These are phyloP conservation scores for Hanseniaspora pseudoguilliermondii DNA, from an alignment of 805 yeast species.

Conservation along the genomic window DNA sequence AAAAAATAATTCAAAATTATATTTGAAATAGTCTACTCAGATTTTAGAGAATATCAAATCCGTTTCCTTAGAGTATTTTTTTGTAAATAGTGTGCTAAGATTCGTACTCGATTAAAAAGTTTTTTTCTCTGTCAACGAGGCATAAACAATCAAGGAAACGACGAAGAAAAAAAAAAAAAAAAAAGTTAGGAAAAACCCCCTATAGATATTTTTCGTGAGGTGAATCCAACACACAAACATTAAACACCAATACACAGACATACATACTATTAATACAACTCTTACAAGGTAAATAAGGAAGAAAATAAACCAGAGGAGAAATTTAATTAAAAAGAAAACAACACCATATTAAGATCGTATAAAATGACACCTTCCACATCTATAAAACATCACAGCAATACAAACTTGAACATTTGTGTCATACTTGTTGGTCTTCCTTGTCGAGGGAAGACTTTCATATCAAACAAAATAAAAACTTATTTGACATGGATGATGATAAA, in stretches of 20 bases:
- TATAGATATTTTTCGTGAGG: no score
- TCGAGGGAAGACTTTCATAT: slow-evolving; percentile 86
- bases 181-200: not conserved
- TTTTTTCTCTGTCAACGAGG: not conserved
- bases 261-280: no score
- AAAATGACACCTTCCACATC: not conserved
- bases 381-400: slow-evolving; percentile 31
- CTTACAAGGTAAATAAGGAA: not conserved
- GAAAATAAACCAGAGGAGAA: not conserved
- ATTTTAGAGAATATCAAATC: no score
- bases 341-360: not conserved
- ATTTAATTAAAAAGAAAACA: not conserved
- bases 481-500: slow-evolving; percentile 82
- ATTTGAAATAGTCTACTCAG: no score
- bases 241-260: no score
- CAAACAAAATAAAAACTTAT: slow-evolving; percentile 87
- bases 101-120: not conserved
- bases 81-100: no score
- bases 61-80: no score
- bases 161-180: not conserved
- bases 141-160: not conserved
- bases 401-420: slow-evolving; percentile 66
- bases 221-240: no score
- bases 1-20: no score
- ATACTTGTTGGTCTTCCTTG: slow-evolving; percentile 84